A percentile compares a stretch with the other conserved stretches of the same genome.
phyloP scores from a whole-genome alignment of 176 grass and related monocot genomes.

The Musa troglodytarum region DNA sequence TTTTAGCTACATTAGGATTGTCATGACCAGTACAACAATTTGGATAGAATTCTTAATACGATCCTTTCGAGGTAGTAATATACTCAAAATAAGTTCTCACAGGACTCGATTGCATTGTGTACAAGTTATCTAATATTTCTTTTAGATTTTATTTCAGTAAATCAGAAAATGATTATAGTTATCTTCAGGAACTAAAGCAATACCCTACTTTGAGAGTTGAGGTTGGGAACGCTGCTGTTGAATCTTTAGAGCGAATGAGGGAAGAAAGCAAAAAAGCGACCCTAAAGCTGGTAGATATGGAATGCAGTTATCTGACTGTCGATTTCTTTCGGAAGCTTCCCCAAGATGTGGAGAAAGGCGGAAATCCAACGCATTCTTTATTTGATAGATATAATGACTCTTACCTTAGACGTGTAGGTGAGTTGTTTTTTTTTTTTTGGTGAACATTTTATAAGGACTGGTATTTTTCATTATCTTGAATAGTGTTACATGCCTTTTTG shows the following conservation, averaged over 20 bases:
- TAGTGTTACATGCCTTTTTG: too few relatives aligned
- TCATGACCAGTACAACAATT: too few relatives aligned
- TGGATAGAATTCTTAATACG: too few relatives aligned
- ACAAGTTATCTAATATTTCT: not conserved
- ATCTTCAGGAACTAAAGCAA: slow-evolving; percentile 84
- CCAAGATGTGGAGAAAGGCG: slow-evolving; percentile 97
- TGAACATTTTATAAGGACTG: not conserved
- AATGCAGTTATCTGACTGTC: slow-evolving; percentile 91
- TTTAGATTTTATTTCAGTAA: not conserved
- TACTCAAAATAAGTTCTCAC: not conserved
- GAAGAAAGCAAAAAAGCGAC: slow-evolving; percentile 99
- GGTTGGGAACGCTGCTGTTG: slow-evolving; percentile 81
- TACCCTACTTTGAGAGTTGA: slow-evolving; percentile 86
- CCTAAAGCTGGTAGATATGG: slow-evolving; percentile 95
- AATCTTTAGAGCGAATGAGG: slow-evolving; percentile 96
- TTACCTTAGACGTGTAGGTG: slow-evolving; percentile 94
- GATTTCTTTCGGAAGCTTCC: slow-evolving; percentile 99
- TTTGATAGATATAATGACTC: slow-evolving; percentile 99
- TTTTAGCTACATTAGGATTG: too few relatives aligned
- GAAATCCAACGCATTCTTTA: slow-evolving; percentile 95
- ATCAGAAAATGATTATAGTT: slow-evolving; percentile 2
- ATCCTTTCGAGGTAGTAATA: not conserved
- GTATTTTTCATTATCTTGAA: not conserved
- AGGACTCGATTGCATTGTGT: not conserved
- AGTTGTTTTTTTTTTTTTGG: not conserved